Base-by-base conservation (phyloP, 495 filamentous ascomycete genomes). In the Penicillium malachiteum region DNA sequence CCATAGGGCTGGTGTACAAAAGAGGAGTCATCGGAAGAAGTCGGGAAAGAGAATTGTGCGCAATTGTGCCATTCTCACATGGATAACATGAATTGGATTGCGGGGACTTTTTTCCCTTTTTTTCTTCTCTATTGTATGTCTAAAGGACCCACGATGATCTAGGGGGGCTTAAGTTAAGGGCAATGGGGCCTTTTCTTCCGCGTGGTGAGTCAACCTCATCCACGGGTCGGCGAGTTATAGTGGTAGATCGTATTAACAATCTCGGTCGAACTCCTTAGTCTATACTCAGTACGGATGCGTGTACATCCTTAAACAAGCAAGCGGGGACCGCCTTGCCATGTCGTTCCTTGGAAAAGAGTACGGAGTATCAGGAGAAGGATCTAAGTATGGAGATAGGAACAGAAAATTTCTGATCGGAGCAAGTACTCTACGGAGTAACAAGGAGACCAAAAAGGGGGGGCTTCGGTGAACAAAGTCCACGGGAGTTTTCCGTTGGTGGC, bases 61-160 rank as follows among this genome's bases (percentile, higher is more conserved):
- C 37, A 11, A 56, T 60, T 55, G 56, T 64, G 56, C 56, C 58
- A 62, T 58, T 56, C 37, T 62, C 16, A 40, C 48, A 55, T 52
- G 38, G 17, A 10, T 11, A 13, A n/a, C 11, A n/a, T 52, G 10
- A 8, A 31, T 44, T 59, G 10, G 10, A 31, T 44, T 59, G 62
- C 65, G 62, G 62, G 58, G 65, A 53, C 56, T 59, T 59, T 55
- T 63, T 59, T 45, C 45, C 44, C 48, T 62, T 58, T 31, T 30
- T 35, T 26, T 42, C 41, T 14, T 44, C 43, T 16, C 38, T 42
- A 9, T 26, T 26, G 21, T 26, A 26, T 26, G 21, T 26, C n/a
- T 35, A 10, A n/a, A 12, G 49, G 16, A 52, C 53, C 62, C 62
- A 64, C 56, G 58, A 58, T 62, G 64, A 65, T 57, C 51, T 59